Percentiles rank a stretch among this genome's conserved stretches.
Evolutionary conservation across 805 yeast species (phyloP).

Genomic region (Saturnispora besseyi): DNA sequence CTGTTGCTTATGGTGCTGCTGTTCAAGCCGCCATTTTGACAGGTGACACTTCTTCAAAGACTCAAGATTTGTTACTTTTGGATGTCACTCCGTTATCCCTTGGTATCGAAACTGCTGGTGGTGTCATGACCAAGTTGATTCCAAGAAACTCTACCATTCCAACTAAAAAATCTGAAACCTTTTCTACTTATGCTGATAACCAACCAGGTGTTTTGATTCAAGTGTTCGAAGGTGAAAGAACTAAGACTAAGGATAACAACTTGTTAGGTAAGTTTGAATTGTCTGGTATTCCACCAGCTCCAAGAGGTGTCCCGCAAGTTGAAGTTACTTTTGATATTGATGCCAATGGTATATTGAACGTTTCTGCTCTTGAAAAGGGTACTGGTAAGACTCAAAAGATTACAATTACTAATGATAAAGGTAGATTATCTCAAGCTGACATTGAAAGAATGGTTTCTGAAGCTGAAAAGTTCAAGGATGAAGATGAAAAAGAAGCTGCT

Average conservation of each 20-base stretch:
- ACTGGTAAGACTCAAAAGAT: conserved; percentile 96
- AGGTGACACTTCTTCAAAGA: conserved; percentile 89
- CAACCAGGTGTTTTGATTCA: conserved; percentile 98
- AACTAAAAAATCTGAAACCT: conserved; percentile 93
- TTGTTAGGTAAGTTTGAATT: conserved; percentile 94
- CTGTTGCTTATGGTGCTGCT: conserved; percentile 99
- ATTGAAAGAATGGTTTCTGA: conserved; percentile 96
- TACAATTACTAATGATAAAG: conserved; percentile 97
- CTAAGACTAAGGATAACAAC: conserved; percentile 92
- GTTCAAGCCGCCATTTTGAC: conserved; percentile 96
- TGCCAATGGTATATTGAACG: conserved; percentile 96
- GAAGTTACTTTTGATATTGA: conserved; percentile 96
- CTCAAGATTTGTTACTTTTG: conserved; percentile 85
- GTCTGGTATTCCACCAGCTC: conserved; percentile 95
- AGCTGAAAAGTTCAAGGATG: conserved; percentile 96
- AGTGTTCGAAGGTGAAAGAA: conserved; percentile 98
- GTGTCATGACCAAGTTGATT: conserved; percentile 96
- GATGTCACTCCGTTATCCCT: conserved; percentile 96
- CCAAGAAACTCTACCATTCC: conserved; percentile 98
- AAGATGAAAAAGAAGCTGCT: conserved; percentile 95
- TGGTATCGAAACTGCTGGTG: conserved; percentile 99
- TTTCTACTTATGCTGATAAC: conserved; percentile 96
- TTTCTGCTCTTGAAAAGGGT: conserved; percentile 95
- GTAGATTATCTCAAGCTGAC: conserved; percentile 95
- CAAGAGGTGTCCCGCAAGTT: conserved; percentile 97